Evolutionary conservation across 2,329 filamentous ascomycete genomes (phyloP).

Genomic region (Fusarium tricinctum): DNA sequence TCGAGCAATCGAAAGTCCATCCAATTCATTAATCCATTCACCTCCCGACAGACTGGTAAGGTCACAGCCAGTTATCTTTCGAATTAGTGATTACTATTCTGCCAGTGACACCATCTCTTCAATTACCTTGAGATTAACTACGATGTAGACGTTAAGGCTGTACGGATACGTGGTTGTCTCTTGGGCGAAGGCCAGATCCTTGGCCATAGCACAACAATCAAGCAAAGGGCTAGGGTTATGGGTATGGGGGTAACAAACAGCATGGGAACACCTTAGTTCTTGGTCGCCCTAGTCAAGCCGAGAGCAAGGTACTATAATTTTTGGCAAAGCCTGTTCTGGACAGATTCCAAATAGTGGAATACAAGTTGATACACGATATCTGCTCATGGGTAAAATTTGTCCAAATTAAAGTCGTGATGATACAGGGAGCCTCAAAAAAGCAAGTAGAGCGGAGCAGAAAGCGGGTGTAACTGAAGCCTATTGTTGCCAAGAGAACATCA

Average conservation of each 20-base stretch:
- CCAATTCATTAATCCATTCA: constrained; percentile 19
- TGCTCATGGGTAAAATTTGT: not conserved
- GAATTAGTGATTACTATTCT: constrained; percentile 17
- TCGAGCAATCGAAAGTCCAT: constrained; percentile 21
- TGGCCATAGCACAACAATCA: constrained; percentile 8
- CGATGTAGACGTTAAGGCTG: constrained; percentile 12
- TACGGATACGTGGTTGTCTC: not conserved
- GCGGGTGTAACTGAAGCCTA: not conserved
- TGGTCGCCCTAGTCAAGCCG: not conserved
- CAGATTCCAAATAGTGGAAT: constrained; percentile 3
- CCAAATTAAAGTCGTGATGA: not conserved
- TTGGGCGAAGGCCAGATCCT: constrained; percentile 13
- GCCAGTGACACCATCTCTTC: constrained; percentile 21
- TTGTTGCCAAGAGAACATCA: not conserved
- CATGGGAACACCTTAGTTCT: not conserved
- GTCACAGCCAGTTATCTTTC: constrained; percentile 33
- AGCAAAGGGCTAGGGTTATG: constrained; percentile 13
- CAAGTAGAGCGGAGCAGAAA: not conserved
- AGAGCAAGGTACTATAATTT: not conserved
- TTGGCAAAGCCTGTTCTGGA: constrained; percentile 4
- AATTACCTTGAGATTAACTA: constrained; percentile 8
- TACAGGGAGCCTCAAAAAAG: constrained; percentile 34
- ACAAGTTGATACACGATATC: not conserved
- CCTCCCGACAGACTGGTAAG: constrained; percentile 48
- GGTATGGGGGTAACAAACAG: constrained; percentile 9